Conservation (phyloP, 1,284 basidiomycete species). For the Pisolithus thermaeus region DNA sequence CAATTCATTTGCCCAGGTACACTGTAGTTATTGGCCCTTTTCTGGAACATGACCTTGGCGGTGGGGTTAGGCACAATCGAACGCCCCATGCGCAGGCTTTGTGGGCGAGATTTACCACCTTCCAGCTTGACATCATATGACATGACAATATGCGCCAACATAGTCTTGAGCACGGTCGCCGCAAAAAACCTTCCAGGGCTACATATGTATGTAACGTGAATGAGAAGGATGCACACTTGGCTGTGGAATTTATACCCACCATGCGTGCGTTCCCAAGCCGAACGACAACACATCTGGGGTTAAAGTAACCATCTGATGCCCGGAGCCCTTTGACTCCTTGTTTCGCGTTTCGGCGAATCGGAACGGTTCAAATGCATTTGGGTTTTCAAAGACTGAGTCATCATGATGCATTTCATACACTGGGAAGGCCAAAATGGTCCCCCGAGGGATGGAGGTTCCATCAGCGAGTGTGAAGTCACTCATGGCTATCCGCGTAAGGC, state of each 20-base stretch:
- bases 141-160: slow-evolving; percentile 6
- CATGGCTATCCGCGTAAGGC: slow-evolving; percentile 29
- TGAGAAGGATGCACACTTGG: neutral
- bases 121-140: slow-evolving; percentile 10
- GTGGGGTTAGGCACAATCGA: neutral
- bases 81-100: neutral
- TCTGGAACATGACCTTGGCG: neutral
- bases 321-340: slow-evolving; percentile 9
- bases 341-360: slow-evolving; percentile 24
- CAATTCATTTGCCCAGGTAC: no score
- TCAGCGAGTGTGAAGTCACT: slow-evolving; percentile 37
- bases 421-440: slow-evolving; percentile 25
- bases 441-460: slow-evolving; percentile 35
- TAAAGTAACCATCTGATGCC: slow-evolving; percentile 15
- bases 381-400: slow-evolving; percentile 20
- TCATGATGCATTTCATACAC: slow-evolving; percentile 22
- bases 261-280: slow-evolving; percentile 15
- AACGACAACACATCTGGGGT: slow-evolving; percentile 13
- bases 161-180: slow-evolving; percentile 3
- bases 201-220: neutral
- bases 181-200: slow-evolving; percentile 12
- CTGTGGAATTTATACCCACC: slow-evolving; percentile 5
- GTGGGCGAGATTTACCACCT: neutral
- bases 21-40: neutral
- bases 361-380: slow-evolving; percentile 27